phyloP scores from a whole-genome alignment of 495 filamentous ascomycete species.

The Penicillium riverlandense region DNA sequence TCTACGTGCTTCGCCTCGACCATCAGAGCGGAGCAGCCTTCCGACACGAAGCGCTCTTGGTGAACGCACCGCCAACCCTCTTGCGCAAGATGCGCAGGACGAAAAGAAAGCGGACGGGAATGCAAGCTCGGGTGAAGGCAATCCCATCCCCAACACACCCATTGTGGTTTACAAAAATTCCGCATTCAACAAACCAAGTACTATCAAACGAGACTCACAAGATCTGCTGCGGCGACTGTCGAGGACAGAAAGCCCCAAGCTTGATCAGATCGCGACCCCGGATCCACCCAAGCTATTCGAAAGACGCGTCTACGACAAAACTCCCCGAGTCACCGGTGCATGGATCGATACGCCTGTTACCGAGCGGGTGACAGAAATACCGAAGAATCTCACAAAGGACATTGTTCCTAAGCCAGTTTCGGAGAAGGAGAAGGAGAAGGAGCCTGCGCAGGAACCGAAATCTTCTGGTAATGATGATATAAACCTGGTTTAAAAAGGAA shows the following conservation, averaged over 20 bases:
- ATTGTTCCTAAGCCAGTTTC: conserved; percentile 10
- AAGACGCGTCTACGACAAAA: conserved; percentile 34
- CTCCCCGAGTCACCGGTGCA: conserved; percentile 42
- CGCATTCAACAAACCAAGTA: conserved; percentile 22
- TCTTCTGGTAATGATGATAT: not conserved
- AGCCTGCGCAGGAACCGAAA: not conserved
- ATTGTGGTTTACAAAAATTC: conserved; percentile 43
- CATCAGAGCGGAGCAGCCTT: conserved; percentile 6
- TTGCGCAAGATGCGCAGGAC: conserved; percentile 1
- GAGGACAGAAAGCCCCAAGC: conserved; percentile 45
- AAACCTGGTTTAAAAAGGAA: not conserved
- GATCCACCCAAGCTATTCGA: conserved; percentile 40
- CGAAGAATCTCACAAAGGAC: conserved; percentile 23
- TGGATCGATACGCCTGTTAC: conserved; percentile 49
- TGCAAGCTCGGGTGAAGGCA: conserved; percentile 23
- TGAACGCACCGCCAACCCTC: conserved; percentile 13
- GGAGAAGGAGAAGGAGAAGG: conserved; percentile 1
- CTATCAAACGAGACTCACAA: conserved; percentile 51
- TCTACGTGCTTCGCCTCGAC: conserved; percentile 12
- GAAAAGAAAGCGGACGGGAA: conserved; percentile 18
- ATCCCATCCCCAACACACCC: conserved; percentile 45
- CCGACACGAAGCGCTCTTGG: conserved; percentile 10
- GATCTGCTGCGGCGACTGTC: conserved; percentile 60
- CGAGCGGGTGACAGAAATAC: conserved; percentile 23
- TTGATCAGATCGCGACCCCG: conserved; percentile 18